Conservation (phyloP, 1,284 basidiomycete species). For the Takashimella tepidaria region DNA sequence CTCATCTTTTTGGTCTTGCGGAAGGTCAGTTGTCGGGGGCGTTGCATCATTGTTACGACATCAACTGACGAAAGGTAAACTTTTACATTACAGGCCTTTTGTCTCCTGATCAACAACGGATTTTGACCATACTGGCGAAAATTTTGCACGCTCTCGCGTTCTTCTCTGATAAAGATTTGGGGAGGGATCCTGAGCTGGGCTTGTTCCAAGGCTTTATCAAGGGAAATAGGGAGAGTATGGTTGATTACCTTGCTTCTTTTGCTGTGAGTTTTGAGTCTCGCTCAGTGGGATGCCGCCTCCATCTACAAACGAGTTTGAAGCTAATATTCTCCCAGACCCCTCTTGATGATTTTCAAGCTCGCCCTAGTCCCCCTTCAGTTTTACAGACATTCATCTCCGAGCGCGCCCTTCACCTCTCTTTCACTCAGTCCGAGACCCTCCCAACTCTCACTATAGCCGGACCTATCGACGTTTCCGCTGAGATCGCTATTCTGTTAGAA, state of each 20-base stretch:
- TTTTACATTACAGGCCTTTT: conserved; percentile 19
- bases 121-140: conserved; percentile 27
- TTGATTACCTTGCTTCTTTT: conserved; percentile 25
- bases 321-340: conserved; percentile 9
- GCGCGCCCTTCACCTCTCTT: conserved; percentile 10
- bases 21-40: conserved; percentile 11
- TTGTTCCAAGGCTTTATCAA: conserved; percentile 21
- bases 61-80: no score
- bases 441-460: conserved; percentile 22
- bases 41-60: no score
- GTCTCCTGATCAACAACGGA: conserved; percentile 13
- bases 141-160: conserved; percentile 34
- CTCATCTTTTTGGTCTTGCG: conserved; percentile 31
- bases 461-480: conserved; percentile 21
- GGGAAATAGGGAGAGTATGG: conserved; percentile 21
- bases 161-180: conserved; percentile 22
- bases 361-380: conserved; percentile 1
- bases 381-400: conserved; percentile 14
- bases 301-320: no score
- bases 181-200: conserved; percentile 20
- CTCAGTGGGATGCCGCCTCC: no score
- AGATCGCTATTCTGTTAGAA: conserved; percentile 23
- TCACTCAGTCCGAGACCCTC: conserved; percentile 11
- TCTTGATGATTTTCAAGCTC: conserved; percentile 11
- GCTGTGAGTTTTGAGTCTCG: conserved; percentile 10